Percentiles rank a stretch among this genome's conserved stretches.
phyloP scores from a whole-genome alignment of 1,284 basidiomycete genomes.

The Phellopilus nigrolimitatus region DNA sequence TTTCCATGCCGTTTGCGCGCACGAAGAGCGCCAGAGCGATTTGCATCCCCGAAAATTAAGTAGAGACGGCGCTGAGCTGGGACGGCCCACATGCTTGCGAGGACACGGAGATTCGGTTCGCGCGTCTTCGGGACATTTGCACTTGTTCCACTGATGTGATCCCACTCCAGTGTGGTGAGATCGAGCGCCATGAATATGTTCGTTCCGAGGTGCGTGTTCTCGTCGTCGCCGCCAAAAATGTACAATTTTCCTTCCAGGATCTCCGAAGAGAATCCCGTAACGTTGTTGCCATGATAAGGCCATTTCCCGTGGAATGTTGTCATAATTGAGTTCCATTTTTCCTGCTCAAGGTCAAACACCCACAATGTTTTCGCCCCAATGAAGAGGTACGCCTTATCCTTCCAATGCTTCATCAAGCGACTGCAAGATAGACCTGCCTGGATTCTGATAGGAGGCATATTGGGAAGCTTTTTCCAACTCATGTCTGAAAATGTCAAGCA shows the following conservation, averaged over 20 bases:
- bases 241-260: slow-evolving; percentile 27
- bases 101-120: slow-evolving; percentile 30
- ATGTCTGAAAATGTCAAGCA: too few species aligned
- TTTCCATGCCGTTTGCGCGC: slow-evolving; percentile 27
- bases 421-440: too few species aligned
- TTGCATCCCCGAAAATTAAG: slow-evolving; percentile 35
- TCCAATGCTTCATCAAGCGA: too few species aligned
- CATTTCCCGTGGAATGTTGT: slow-evolving; percentile 20
- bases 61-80: slow-evolving; percentile 29
- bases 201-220: slow-evolving; percentile 23
- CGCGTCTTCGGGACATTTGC: slow-evolving; percentile 25
- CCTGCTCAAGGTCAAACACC: too few species aligned
- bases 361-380: too few species aligned
- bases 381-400: too few species aligned
- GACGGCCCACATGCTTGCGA: slow-evolving; percentile 32
- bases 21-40: slow-evolving; percentile 28
- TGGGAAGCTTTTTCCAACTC: too few species aligned
- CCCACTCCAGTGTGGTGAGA: slow-evolving; percentile 25
- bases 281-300: slow-evolving; percentile 26
- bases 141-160: slow-evolving; percentile 24
- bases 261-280: slow-evolving; percentile 29
- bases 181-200: slow-evolving; percentile 28
- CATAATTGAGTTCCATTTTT: background rate
- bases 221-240: slow-evolving; percentile 26
- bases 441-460: too few species aligned